Conservation (phyloP, 371 early-diverging fungal species). For the Actinomucor elegans region DNA sequence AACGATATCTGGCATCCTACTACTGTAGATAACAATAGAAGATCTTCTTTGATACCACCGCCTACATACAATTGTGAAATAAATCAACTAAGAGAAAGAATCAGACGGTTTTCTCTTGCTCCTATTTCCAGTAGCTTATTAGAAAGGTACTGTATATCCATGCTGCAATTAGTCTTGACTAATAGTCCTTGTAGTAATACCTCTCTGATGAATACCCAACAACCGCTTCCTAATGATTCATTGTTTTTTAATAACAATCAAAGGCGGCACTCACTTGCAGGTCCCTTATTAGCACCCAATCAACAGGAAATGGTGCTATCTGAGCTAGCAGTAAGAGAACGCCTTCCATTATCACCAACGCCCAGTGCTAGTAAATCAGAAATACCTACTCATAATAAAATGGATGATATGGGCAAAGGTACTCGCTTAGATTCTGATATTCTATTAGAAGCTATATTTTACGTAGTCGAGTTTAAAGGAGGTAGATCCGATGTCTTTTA, state of each 20-base stretch:
- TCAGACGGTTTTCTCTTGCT: slow-evolving; percentile 36
- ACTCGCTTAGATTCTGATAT: slow-evolving; percentile 44
- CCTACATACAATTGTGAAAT: slow-evolving; percentile 13
- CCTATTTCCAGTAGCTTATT: slow-evolving; percentile 4
- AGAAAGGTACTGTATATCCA: neutral
- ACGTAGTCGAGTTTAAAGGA: slow-evolving; percentile 88
- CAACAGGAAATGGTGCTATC: neutral
- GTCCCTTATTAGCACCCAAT: slow-evolving; percentile 2
- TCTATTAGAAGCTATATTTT: slow-evolving; percentile 61
- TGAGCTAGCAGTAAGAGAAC: slow-evolving; percentile 4
- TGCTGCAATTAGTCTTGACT: too few species aligned
- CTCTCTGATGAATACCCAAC: too few species aligned
- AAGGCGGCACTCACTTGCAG: slow-evolving; percentile 40
- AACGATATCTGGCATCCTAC: slow-evolving; percentile 39
- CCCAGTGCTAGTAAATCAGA: neutral
- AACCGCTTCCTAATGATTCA: too few species aligned
- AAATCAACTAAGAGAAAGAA: slow-evolving; percentile 23
- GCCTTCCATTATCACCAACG: neutral
- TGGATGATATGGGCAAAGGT: slow-evolving; percentile 56
- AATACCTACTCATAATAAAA: slow-evolving; percentile 8
- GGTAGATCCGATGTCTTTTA: slow-evolving; percentile 85
- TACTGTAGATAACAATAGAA: slow-evolving; percentile 11
- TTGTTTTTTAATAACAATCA: slow-evolving; percentile 23
- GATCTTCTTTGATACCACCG: slow-evolving; percentile 5
- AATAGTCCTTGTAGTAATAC: too few species aligned